phyloP scores from a whole-genome alignment of 768 basidiomycete species.

The Termitomyces sp. region DNA sequence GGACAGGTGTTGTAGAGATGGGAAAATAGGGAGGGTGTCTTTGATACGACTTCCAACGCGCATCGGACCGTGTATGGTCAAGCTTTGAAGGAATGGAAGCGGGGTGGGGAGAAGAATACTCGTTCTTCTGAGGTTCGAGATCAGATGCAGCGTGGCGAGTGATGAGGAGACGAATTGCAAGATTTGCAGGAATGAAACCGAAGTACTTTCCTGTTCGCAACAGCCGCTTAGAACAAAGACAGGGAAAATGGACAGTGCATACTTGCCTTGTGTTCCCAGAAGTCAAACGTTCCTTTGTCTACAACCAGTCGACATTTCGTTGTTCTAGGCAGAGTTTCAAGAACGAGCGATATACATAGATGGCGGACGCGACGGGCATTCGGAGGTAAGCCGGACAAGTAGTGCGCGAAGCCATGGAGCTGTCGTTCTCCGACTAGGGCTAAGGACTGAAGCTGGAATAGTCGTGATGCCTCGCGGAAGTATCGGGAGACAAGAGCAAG shows the following conservation, averaged over 20 bases:
- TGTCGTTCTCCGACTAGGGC: conserved; percentile 22
- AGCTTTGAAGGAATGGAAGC: conserved; percentile 22
- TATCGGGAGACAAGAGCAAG: conserved; percentile 31
- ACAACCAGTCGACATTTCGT: conserved; percentile 1
- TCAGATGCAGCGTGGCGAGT: conserved; percentile 20
- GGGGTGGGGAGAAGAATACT: conserved; percentile 15
- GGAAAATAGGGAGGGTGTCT: conserved; percentile 13
- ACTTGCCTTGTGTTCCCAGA: conserved; percentile 16
- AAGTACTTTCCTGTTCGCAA: not conserved
- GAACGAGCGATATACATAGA: conserved; percentile 23
- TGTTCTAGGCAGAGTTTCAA: conserved; percentile 4
- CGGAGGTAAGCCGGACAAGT: conserved; percentile 18
- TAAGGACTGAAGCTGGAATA: conserved; percentile 25
- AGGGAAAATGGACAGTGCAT: not conserved
- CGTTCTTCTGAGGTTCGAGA: conserved; percentile 19
- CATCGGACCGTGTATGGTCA: conserved; percentile 26
- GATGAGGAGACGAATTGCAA: conserved; percentile 19
- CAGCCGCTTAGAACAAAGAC: not conserved
- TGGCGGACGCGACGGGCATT: conserved; percentile 23
- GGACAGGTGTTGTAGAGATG: conserved; percentile 18
- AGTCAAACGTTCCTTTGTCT: not conserved
- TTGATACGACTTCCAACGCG: conserved; percentile 7
- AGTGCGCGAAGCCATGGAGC: conserved; percentile 19
- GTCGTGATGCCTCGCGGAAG: conserved; percentile 22
- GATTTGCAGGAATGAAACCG: conserved; percentile 15